Evolutionary conservation across 1,284 basidiomycete genomes (phyloP).

Genomic region (Erythrobasidium hasegawianum): DNA sequence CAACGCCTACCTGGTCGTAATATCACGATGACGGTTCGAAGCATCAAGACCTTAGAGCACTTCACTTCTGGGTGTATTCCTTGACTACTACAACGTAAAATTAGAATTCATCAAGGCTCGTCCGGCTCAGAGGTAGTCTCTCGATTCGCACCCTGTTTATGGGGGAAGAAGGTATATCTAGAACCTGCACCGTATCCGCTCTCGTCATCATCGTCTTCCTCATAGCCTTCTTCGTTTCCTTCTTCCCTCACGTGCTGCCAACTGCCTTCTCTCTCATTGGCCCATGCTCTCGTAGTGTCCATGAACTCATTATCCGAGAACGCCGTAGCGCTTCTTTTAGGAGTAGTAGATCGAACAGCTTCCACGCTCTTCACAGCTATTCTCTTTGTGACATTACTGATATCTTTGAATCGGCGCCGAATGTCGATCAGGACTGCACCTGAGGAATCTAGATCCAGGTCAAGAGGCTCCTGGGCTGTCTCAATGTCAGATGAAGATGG

Average conservation of each 20-base stretch:
- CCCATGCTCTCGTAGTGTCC: neutral
- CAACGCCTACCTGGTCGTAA: no score
- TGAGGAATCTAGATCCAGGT: conserved; percentile 28
- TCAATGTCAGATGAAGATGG: conserved; percentile 29
- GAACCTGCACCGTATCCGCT: neutral
- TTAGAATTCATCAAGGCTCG: neutral
- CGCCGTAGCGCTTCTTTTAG: no score
- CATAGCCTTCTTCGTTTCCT: neutral
- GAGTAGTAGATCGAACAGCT: no score
- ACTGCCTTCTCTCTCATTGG: neutral
- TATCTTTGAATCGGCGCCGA: conserved; percentile 23
- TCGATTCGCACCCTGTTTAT: neutral
- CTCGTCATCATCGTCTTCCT: neutral
- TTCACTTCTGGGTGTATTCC: neutral
- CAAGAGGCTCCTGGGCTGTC: conserved; percentile 8
- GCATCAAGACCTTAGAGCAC: no score
- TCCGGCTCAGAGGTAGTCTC: neutral
- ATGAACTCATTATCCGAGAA: neutral
- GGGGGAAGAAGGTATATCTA: neutral
- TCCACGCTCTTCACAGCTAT: conserved; percentile 16
- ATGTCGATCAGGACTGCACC: conserved; percentile 33
- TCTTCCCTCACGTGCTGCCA: neutral
- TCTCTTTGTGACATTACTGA: conserved; percentile 29
- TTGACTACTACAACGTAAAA: neutral
- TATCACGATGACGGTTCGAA: no score